Conservation (phyloP, 805 yeast species). For the Candida sakaeoensis region DNA sequence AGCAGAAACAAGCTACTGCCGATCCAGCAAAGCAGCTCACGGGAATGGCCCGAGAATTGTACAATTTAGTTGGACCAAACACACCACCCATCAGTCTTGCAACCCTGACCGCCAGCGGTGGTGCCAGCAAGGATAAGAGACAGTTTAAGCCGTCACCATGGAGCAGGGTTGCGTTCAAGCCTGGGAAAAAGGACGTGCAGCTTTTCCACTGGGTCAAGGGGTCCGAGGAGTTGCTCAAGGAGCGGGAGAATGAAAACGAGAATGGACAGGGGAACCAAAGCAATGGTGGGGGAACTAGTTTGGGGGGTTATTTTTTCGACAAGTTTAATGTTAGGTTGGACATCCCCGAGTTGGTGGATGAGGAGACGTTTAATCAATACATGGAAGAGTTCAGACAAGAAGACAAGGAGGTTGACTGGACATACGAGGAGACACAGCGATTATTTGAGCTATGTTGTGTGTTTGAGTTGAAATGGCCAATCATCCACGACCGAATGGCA, state of each 20-base stretch:
- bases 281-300: no score
- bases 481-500: slow-evolving; percentile 59
- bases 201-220: slow-evolving; percentile 90
- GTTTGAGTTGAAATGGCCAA: slow-evolving; percentile 63
- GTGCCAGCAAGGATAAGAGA: slow-evolving; percentile 54
- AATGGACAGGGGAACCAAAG: no score
- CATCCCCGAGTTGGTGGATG: slow-evolving; percentile 63
- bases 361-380: slow-evolving; percentile 53
- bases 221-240: slow-evolving; percentile 43
- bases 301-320: slow-evolving; percentile 65
- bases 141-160: slow-evolving; percentile 77
- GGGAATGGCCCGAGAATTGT: slow-evolving; percentile 88
- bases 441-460: slow-evolving; percentile 68
- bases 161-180: slow-evolving; percentile 61
- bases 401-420: slow-evolving; percentile 47
- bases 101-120: slow-evolving; percentile 33
- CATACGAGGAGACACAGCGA: slow-evolving; percentile 70
- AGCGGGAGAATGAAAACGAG: slow-evolving; percentile 25
- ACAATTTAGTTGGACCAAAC: slow-evolving; percentile 84
- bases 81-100: slow-evolving; percentile 69
- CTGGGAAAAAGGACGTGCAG: slow-evolving; percentile 42
- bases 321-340: slow-evolving; percentile 68
- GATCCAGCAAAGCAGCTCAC: slow-evolving; percentile 28
- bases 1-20: slow-evolving; percentile 26
- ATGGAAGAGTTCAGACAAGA: slow-evolving; percentile 37